Evolutionary conservation across 2,329 filamentous ascomycete genomes (phyloP), one percentile per base, ranked within the genome.

Genomic region (Exophiala sp.): DNA sequence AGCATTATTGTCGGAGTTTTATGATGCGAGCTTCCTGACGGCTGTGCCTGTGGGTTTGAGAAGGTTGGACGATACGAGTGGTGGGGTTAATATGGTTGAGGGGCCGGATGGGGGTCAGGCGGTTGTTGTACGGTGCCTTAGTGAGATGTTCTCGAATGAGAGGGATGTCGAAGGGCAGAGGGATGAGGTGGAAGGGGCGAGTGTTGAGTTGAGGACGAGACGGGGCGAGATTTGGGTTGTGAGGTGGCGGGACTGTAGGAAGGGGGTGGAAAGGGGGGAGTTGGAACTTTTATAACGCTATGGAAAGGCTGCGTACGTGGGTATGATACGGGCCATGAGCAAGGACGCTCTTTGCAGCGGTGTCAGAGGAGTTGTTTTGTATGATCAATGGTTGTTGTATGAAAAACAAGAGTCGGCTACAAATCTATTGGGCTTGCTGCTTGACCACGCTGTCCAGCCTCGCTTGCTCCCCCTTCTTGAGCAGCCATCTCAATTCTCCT

Each of bases 11-110:
- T 86, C 91, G 52, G 81, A 84, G 48, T 91, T 97, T 71, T 97
- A 95, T 72, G 78, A 88, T 4, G 81, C 86, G 1, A 92, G 89
- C 1, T 99, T 99, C 66, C 78, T 99, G 12, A 80, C 79, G 0
- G 84, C 87, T 10, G 96, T 99, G 64, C 94, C 94, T 0, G 74
- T 82, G 11, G 78, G 83, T 42, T 71, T 99, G 64, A 87, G 92
- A 69, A 85, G 91, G 62, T 75, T 99, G 50, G 95, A 97, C 72
- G 94, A 99, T 73, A 89, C 88, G 11, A 62, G 55, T 33, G 92
- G 91, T 29, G 91, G 91, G 8, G 86, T 92, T 52, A 91, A 83
- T 73, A 99, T 99, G 94, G 83, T 97, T 29, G 91, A 96, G 66
- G 78, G 82, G 2, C 94, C 94, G 0, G 94, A 97, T 68, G 73